phyloP scores from a whole-genome alignment of 2,329 filamentous ascomycete species.

The Nigrospora sphaerica region DNA sequence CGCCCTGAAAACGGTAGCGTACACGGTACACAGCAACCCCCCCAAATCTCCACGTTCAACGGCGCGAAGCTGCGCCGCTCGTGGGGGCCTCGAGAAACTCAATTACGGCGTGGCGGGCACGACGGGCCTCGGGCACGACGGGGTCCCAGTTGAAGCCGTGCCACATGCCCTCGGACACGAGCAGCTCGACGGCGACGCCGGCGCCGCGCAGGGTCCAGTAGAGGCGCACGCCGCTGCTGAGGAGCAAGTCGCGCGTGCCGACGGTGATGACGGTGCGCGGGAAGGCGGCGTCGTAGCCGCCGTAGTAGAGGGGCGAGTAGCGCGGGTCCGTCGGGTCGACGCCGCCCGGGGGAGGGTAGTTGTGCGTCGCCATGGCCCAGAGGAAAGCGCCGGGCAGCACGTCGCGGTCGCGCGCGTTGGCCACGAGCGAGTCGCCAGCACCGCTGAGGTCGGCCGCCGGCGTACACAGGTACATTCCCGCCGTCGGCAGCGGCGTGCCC shows the following conservation, averaged over 20 bases:
- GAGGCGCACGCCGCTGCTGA: background rate
- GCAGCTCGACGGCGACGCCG: background rate
- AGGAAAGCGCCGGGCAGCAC: background rate
- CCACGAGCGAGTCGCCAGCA: background rate
- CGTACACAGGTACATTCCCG: background rate
- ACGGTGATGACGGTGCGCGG: background rate
- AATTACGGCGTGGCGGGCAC: background rate
- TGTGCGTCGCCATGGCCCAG: background rate
- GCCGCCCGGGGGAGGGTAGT: background rate
- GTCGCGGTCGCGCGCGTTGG: background rate
- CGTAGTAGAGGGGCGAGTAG: background rate
- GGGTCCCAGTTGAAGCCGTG: background rate
- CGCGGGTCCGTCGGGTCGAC: background rate
- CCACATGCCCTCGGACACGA: background rate
- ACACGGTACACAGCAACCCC: no score
- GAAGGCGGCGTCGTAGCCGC: background rate
- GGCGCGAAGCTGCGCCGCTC: constrained; percentile 4
- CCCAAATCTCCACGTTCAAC: no score
- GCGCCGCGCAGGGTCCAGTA: background rate
- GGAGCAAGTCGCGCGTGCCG: background rate
- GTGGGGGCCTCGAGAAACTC: background rate
- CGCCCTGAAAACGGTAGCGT: no score
- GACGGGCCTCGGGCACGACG: background rate
- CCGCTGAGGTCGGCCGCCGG: background rate
- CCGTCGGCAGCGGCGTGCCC: background rate